Evolutionary conservation across 768 basidiomycete species (phyloP), one percentile per base, ranked within the genome.

Genomic region (Phanerochaete sordida): DNA sequence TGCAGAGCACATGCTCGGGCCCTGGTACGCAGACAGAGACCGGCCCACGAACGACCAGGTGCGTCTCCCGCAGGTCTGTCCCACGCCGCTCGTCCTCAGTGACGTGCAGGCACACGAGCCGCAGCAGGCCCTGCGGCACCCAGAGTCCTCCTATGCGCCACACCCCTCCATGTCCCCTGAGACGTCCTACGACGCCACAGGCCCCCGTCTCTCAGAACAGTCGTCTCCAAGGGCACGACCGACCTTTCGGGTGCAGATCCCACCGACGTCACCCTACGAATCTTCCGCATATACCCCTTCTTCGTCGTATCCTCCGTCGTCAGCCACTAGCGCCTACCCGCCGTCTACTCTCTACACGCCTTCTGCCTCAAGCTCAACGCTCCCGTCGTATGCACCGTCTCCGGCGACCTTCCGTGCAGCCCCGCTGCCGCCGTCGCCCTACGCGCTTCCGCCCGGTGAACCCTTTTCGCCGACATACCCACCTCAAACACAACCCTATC

Each of bases 1-100:
- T 27, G 37, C 47, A 56, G 62, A 51, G 27, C 58, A 63, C 47
- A 31, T 59, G 51, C 21, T 60, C 27, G 28, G 28, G 24, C 26
- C 15, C 26, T 49, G 23, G 48, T 49, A 49, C 24, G 26, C 24
- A 13, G 39, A 43, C 39, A 43, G 39, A 43, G 39, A 43, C 39
- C 39, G 39, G 7, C 19, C 39, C 11, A 11, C 39, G 8, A 4
- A 11, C 39, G 19, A 6, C 39, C 39, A 43, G 39, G 39, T 43
- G 11, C 39, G 39, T 19, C 8, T 19, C 39, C 39, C 39, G 11
- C 19, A 11, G 39, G 8, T 4, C 19, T 16, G 11, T 43, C 39
- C 19, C 39, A 11, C 39, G 39, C 33, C 13, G 11, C 19, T 19
- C 11, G 4, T 11, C 8, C 39, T 43, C 39, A 43, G 8, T 43